These are phyloP conservation scores for Pulveroboletus sp. DNA, from an alignment of 768 basidiomycete genomes.

Conservation along the genomic window DNA sequence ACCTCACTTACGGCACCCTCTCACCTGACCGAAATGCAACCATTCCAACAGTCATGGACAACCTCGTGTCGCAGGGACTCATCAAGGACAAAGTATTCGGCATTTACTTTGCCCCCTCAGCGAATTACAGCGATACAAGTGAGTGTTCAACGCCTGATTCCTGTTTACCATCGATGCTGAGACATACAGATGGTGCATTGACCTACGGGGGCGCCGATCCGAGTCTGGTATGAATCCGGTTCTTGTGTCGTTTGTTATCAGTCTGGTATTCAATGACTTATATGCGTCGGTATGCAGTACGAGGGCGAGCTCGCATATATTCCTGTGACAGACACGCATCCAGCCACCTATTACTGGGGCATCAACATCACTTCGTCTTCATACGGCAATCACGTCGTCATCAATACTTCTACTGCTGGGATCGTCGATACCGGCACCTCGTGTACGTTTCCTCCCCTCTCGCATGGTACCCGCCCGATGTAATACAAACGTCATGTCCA, in stretches of 20 bases:
- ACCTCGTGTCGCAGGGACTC: constrained; percentile 20
- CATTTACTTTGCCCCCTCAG: constrained; percentile 22
- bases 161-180: not conserved
- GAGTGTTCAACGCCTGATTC: not conserved
- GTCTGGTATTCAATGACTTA: not conserved
- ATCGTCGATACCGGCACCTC: constrained; percentile 29
- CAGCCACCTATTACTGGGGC: constrained; percentile 27
- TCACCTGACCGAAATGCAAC: not conserved
- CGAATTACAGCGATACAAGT: constrained; percentile 15
- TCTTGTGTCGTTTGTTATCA: not conserved
- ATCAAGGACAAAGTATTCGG: constrained; percentile 15
- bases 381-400: constrained; percentile 11
- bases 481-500: not conserved
- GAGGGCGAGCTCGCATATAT: constrained; percentile 20
- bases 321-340: constrained; percentile 25
- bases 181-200: constrained; percentile 19
- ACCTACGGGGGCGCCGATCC: constrained; percentile 26
- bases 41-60: constrained; percentile 25
- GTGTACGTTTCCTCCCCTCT: constrained; percentile 5
- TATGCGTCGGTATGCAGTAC: constrained; percentile 8
- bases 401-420: constrained; percentile 22
- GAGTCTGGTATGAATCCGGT: constrained; percentile 9
- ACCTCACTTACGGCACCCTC: constrained; percentile 13
- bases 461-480: not conserved
- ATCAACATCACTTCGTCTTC: constrained; percentile 21